Base-by-base conservation (phyloP, 371 early-diverging fungal species). In the Mucor mucedo region DNA sequence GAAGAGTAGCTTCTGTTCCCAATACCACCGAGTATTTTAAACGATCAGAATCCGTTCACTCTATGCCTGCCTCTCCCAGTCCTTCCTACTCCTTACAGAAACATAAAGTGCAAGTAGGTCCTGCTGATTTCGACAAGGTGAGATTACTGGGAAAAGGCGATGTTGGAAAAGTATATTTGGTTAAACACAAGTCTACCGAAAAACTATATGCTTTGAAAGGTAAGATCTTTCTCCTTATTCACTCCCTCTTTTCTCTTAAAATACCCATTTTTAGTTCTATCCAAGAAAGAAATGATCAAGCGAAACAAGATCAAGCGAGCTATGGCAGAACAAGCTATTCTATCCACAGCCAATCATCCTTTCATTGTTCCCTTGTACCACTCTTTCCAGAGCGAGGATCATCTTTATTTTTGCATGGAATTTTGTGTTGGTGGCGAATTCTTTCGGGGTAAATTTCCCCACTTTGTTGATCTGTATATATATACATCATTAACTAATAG, bases 341-440 rank as follows among this genome's bases (percentile, higher is more conserved):
- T 94, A 33, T 89, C 89, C 58, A 89, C 85, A 13, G 89, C 92
- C 10, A 84, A 84, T n/a, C 95, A 95, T 63, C 96, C 97, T 2
- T 99, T 98, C 70, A 94, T 99, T 70, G 99, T 98, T 49, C 92
- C 93, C 71, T 85, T 99, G 48, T 90, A 89, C 71, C 96, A 94
- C 70, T 95, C 98, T 10, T 97, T 99, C 75, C 95, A 98, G 74
- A 93, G 95, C 13, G 75, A 84, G 47, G 75, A 84, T 27, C 77
- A 94, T 60, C 83, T 99, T 38, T 97, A 95, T 73, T 78, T 99
- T 66, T 93, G 97, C 32, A 84, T 99, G 89, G 97, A 98, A 60
- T 99, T 95, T 84, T 95, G 97, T 40, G 90, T 92, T n/a, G 99
- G 99, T 52, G 99, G 99, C n/a, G 99, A 99, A 83, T 81, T 99